Evolutionary conservation across 257 asterid genomes (phyloP).

Genomic region (Nicotiana benthamiana): DNA sequence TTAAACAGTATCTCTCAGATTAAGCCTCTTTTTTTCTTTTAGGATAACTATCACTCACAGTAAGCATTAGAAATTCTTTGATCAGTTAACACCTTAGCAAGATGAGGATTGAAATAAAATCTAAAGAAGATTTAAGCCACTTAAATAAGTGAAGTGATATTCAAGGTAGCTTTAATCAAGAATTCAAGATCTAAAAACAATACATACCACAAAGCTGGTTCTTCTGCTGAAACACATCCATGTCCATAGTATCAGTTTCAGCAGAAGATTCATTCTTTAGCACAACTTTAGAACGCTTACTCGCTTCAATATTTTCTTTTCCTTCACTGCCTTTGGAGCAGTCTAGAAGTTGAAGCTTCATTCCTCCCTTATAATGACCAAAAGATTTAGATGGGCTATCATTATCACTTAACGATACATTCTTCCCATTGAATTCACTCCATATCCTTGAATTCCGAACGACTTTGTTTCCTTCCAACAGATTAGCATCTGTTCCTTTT

Average conservation of each 20-base stretch:
- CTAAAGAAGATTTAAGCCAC: neutral
- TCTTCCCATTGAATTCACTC: conserved; percentile 19
- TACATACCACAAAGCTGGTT: conserved; percentile 29
- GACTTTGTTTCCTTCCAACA: conserved; percentile 22
- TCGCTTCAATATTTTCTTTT: conserved; percentile 20
- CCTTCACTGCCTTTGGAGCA: conserved; percentile 36
- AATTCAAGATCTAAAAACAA: neutral
- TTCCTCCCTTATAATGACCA: conserved; percentile 29
- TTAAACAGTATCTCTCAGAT: neutral
- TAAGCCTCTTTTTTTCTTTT: neutral
- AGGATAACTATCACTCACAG: neutral
- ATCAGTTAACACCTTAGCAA: neutral
- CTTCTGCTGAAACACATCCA: conserved; percentile 34
- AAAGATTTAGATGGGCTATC: conserved; percentile 18
- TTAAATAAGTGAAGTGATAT: neutral
- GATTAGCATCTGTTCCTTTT: conserved; percentile 26
- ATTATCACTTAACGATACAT: conserved; percentile 17
- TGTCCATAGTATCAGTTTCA: conserved; percentile 57
- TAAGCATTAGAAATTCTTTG: neutral
- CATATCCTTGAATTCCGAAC: conserved; percentile 15
- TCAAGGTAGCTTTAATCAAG: neutral
- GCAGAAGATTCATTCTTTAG: conserved; percentile 61
- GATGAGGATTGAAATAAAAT: neutral
- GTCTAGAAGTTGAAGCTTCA: conserved; percentile 30
- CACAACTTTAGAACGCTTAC: conserved; percentile 19